A percentile compares a stretch with the other conserved stretches of the same genome.
Conservation (phyloP, 129 eudicot genomes). For the Deinandra increscens region DNA sequence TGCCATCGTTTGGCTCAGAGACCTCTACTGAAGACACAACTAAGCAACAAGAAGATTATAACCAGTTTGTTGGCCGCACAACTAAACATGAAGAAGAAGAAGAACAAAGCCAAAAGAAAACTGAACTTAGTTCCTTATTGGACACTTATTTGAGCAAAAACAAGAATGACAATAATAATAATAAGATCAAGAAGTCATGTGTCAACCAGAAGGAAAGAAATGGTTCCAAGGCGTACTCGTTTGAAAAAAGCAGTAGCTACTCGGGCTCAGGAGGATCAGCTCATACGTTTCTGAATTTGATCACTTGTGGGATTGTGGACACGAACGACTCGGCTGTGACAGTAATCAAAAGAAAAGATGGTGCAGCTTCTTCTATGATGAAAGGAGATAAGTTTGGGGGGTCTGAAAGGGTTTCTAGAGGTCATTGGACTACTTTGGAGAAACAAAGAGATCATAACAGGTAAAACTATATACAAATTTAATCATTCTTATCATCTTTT, state of each 20-base stretch:
- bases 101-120: slow-evolving; percentile 22
- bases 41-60: slow-evolving; percentile 35
- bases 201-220: slow-evolving; percentile 16
- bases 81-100: slow-evolving; percentile 39
- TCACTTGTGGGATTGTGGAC: slow-evolving; percentile 64
- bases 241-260: slow-evolving; percentile 47
- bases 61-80: slow-evolving; percentile 15
- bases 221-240: slow-evolving; percentile 26
- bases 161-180: slow-evolving; percentile 36
- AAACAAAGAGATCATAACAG: slow-evolving; percentile 24
- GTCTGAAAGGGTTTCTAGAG: slow-evolving; percentile 44
- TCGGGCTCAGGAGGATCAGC: slow-evolving; percentile 45
- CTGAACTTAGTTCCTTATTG: slow-evolving; percentile 27
- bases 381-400: slow-evolving; percentile 52
- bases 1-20: slow-evolving; percentile 48
- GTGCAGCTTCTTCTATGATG: slow-evolving; percentile 15
- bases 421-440: slow-evolving; percentile 26
- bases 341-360: slow-evolving; percentile 28
- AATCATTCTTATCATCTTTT: not conserved
- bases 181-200: slow-evolving; percentile 30
- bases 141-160: slow-evolving; percentile 23
- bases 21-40: slow-evolving; percentile 48
- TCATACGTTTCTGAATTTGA: slow-evolving; percentile 42
- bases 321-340: slow-evolving; percentile 58
- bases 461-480: slow-evolving; percentile 9